phyloP scores from a whole-genome alignment of 139 green algal genomes.

The Micractinium conductrix region DNA sequence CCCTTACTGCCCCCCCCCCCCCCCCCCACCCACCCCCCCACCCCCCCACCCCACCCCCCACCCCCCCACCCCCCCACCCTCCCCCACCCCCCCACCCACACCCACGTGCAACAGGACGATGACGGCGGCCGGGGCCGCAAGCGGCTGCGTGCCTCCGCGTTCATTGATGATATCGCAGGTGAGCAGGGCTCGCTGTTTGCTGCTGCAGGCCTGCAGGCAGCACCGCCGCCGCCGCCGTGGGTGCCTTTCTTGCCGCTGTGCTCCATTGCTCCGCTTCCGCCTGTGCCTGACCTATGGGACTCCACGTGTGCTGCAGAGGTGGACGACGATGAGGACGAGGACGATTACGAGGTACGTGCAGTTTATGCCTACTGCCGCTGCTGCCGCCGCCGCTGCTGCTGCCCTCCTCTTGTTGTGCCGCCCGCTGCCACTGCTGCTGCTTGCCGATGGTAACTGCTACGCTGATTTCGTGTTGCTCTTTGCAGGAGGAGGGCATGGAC shows the following conservation, averaged over 20 bases:
- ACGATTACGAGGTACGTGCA: constrained; percentile 71
- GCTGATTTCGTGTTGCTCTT: neutral
- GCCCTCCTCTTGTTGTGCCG: neutral
- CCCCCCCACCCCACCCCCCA: no score
- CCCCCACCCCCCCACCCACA: no score
- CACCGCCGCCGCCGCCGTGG: no score
- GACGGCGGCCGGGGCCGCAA: constrained; percentile 11
- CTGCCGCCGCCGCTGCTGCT: neutral
- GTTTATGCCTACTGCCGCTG: neutral
- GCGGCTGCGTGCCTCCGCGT: constrained; percentile 9
- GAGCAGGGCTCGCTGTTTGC: constrained; percentile 44
- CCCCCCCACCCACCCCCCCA: no score
- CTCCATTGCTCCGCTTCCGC: no score
- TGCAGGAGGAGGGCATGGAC: constrained; percentile 72
- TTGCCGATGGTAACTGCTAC: neutral
- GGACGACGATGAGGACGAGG: constrained; percentile 86
- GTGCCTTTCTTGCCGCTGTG: no score
- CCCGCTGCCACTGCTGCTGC: neutral
- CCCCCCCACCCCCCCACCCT: no score
- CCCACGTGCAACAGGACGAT: neutral
- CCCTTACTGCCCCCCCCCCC: no score
- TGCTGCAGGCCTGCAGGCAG: neutral
- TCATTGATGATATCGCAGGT: constrained; percentile 91
- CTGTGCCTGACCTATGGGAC: neutral
- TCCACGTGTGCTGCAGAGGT: constrained; percentile 13